Conservation (phyloP, 805 yeast genomes). For the Monosporozyma yasuniensis region DNA sequence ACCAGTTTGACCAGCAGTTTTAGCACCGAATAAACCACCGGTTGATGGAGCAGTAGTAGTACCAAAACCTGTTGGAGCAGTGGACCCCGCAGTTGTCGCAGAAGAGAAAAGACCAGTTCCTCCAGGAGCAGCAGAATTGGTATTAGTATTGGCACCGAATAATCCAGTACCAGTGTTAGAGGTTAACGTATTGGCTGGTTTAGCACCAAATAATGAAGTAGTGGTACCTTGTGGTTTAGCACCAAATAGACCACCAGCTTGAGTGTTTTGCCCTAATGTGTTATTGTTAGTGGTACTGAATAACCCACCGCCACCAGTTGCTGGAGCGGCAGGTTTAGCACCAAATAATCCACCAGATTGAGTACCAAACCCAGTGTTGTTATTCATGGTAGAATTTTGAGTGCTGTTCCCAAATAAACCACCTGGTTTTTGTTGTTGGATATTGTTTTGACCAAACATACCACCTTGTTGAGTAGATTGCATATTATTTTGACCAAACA, state of each 20-base stretch:
- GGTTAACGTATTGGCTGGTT: constrained; percentile 1
- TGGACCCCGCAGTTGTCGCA: constrained; percentile 9
- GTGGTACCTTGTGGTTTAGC: constrained; percentile 1
- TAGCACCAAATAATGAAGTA: constrained; percentile 15
- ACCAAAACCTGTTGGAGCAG: constrained; percentile 32
- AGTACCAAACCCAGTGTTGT: constrained; percentile 27
- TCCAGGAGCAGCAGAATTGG: constrained; percentile 1
- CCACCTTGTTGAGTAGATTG: constrained; percentile 17
- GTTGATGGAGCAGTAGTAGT: background rate
- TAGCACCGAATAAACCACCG: constrained; percentile 15
- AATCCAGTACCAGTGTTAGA: constrained; percentile 10
- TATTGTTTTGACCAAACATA: constrained; percentile 22
- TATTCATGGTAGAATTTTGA: constrained; percentile 9
- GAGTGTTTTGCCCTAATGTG: constrained; percentile 11
- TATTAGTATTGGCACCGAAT: constrained; percentile 12
- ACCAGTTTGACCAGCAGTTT: constrained; percentile 3
- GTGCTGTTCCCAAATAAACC: constrained; percentile 14
- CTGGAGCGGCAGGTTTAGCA: constrained; percentile 8
- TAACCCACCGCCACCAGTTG: constrained; percentile 16
- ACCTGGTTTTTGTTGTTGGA: constrained; percentile 9
- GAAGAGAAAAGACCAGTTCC: constrained; percentile 5
- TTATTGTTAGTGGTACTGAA: constrained; percentile 13
- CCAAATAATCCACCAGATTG: constrained; percentile 16
- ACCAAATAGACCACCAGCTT: constrained; percentile 10
- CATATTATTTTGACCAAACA: constrained; percentile 29